Evolutionary conservation across 2,329 filamentous ascomycete species (phyloP).

Genomic region (Colletotrichum filicis): DNA sequence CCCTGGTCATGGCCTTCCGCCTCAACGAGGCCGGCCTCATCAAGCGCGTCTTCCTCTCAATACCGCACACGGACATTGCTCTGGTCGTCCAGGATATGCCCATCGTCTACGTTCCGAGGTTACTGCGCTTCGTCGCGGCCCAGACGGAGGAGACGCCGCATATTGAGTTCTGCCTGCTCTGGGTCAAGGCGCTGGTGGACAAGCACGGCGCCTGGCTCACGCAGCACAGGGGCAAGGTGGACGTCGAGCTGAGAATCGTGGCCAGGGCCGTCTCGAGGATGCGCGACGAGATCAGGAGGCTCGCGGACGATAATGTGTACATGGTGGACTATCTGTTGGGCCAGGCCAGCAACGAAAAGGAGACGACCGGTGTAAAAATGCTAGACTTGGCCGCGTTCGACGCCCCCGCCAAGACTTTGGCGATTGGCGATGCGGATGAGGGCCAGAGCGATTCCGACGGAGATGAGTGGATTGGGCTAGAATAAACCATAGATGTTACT

Average conservation of each 20-base stretch:
- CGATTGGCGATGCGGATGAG: slow-evolving; percentile 36
- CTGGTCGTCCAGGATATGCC: slow-evolving; percentile 85
- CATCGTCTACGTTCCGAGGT: slow-evolving; percentile 83
- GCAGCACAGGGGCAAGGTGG: slow-evolving; percentile 81
- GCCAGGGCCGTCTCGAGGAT: slow-evolving; percentile 84
- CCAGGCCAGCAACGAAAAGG: slow-evolving; percentile 50
- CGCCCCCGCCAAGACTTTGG: slow-evolving; percentile 24
- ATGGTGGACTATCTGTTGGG: slow-evolving; percentile 84
- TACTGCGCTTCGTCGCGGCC: slow-evolving; percentile 87
- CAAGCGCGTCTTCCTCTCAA: slow-evolving; percentile 85
- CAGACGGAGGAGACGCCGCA: slow-evolving; percentile 92
- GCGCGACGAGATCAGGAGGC: slow-evolving; percentile 81
- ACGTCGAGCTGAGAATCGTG: slow-evolving; percentile 85
- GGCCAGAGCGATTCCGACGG: slow-evolving; percentile 51
- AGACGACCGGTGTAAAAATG: slow-evolving; percentile 38
- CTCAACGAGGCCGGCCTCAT: slow-evolving; percentile 88
- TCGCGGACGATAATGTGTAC: slow-evolving; percentile 91
- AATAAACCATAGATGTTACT: slow-evolving; percentile 46
- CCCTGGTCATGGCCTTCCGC: slow-evolving; percentile 96
- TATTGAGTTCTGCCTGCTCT: slow-evolving; percentile 92
- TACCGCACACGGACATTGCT: slow-evolving; percentile 78
- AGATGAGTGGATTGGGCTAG: slow-evolving; percentile 61
- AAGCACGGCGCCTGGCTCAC: slow-evolving; percentile 88
- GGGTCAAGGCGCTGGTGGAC: slow-evolving; percentile 86
- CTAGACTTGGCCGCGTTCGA: slow-evolving; percentile 37